Percentiles rank a stretch among this genome's conserved stretches.
These are phyloP conservation scores for Saccharomyces hybrid DNA, from an alignment of 1,139 yeast species.

Conservation along the genomic window DNA sequence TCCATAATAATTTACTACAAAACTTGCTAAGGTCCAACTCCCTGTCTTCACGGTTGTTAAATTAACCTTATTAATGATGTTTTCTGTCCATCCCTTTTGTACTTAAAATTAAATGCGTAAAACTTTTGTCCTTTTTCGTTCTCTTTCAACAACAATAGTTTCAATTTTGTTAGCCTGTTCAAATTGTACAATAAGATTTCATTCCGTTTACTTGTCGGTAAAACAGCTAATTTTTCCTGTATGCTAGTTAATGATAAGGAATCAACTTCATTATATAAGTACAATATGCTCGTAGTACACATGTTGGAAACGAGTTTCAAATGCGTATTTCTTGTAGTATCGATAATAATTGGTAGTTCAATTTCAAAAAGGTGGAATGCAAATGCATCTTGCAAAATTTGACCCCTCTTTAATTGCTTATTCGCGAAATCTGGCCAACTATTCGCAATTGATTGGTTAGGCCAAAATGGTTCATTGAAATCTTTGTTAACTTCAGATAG, in stretches of 20 bases:
- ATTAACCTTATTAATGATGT: not conserved
- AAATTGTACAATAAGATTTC: not conserved
- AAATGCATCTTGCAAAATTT: not conserved
- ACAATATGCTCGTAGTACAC: not conserved
- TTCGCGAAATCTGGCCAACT: not conserved
- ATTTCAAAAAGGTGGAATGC: slow-evolving; percentile 15
- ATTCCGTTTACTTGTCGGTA: not conserved
- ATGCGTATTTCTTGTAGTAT: not conserved
- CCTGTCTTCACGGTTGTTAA: not conserved
- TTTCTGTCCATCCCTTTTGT: not conserved
- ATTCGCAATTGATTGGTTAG: slow-evolving; percentile 1
- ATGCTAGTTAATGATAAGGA: not conserved
- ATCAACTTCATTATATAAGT: not conserved
- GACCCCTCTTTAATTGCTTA: slow-evolving; percentile 4
- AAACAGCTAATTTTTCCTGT: slow-evolving; percentile 1
- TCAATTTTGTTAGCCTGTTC: not conserved
- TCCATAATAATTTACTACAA: not conserved
- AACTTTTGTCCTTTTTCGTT: not conserved
- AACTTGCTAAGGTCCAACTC: not conserved
- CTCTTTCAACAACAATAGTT: not conserved
- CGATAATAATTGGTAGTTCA: slow-evolving; percentile 11
- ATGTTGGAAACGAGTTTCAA: not conserved
- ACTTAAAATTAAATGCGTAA: not conserved
- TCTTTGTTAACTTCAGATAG: not conserved
- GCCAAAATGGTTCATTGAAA: slow-evolving; percentile 6